Conservation (phyloP, 768 basidiomycete genomes). For the Trametes cinnabarina region DNA sequence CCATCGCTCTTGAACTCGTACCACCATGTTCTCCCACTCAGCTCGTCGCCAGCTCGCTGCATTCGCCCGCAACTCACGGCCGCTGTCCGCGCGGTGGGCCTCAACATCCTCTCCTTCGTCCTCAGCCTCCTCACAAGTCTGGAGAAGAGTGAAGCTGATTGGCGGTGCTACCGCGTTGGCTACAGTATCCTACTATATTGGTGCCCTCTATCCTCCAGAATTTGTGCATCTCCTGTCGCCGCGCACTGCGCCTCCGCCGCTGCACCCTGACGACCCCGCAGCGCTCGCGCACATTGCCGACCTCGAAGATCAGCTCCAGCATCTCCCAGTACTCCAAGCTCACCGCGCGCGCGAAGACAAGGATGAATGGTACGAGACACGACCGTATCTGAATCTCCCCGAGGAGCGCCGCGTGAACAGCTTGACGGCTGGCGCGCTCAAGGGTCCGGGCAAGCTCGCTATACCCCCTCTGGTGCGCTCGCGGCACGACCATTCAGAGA, state of each 20-base stretch:
- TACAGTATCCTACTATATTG: conserved; percentile 42
- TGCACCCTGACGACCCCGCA: conserved; percentile 53
- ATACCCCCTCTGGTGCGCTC: conserved; percentile 74
- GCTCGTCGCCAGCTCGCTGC: conserved; percentile 2
- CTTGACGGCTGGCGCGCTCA: conserved; percentile 79
- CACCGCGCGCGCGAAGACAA: conserved; percentile 50
- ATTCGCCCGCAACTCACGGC: not conserved
- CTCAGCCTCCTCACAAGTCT: not conserved
- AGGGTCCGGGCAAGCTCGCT: conserved; percentile 85
- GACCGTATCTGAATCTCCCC: conserved; percentile 70
- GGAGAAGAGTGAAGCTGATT: conserved; percentile 11
- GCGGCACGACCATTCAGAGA: conserved; percentile 73
- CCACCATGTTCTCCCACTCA: conserved; percentile 11
- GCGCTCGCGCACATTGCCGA: conserved; percentile 53
- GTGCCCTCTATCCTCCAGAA: conserved; percentile 70
- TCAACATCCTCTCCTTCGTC: conserved; percentile 10
- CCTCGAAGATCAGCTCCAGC: conserved; percentile 69
- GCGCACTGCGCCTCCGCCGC: conserved; percentile 71
- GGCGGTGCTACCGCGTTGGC: conserved; percentile 18
- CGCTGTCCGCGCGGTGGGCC: not conserved
- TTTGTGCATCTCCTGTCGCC: conserved; percentile 71
- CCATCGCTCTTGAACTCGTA: not conserved
- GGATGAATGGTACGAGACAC: conserved; percentile 70
- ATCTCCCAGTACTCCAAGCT: conserved; percentile 54
- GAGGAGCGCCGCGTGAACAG: conserved; percentile 77